Conservation (phyloP, 2,329 filamentous ascomycete genomes). For the Pyricularia pennisetigena region DNA sequence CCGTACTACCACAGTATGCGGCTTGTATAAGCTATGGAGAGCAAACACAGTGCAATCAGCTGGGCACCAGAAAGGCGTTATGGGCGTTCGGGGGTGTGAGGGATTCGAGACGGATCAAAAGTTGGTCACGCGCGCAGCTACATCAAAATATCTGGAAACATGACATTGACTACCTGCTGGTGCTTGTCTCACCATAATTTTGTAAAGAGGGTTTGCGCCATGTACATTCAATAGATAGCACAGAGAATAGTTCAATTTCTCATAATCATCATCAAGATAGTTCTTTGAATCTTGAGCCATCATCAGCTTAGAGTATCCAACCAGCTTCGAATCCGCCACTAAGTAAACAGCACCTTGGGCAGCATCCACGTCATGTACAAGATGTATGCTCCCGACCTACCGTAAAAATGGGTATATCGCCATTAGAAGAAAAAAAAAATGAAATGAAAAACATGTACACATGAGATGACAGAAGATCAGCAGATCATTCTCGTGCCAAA, state of each 20-base stretch:
- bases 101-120: background rate
- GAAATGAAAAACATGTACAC: constrained; percentile 2
- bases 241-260: background rate
- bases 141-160: background rate
- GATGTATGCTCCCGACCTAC: background rate
- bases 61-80: constrained; percentile 1
- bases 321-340: background rate
- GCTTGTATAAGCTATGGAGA: background rate
- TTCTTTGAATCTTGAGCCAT: background rate
- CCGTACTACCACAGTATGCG: background rate
- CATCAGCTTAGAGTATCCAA: background rate
- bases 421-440: background rate
- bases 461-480: constrained; percentile 1
- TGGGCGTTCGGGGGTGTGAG: background rate
- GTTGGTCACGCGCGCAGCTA: background rate
- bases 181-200: background rate
- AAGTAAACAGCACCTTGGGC: background rate
- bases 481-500: background rate
- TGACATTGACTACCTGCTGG: background rate
- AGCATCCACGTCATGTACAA: background rate
- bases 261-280: background rate
- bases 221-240: background rate
- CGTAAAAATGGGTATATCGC: background rate
- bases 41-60: background rate
- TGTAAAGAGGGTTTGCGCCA: background rate